Conservation (phyloP, 805 yeast species). For the Candida taoyuanica region DNA sequence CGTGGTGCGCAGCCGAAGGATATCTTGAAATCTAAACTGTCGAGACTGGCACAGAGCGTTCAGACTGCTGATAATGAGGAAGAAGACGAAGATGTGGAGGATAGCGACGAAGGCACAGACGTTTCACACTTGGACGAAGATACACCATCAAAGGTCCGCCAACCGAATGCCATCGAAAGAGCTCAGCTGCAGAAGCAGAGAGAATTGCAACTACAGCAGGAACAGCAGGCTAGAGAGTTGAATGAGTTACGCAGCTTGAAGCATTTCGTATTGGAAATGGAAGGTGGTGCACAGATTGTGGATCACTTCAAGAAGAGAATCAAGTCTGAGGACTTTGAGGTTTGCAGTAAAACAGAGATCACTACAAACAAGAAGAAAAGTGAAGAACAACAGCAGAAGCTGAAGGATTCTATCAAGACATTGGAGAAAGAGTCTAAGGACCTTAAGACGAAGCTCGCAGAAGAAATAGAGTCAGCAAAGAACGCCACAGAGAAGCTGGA, state of each 20-base stretch:
- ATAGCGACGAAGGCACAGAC: constrained; percentile 6
- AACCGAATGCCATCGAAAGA: constrained; percentile 5
- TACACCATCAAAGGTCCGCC: constrained; percentile 23
- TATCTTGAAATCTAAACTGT: constrained; percentile 23
- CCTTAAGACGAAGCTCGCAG: too few relatives aligned
- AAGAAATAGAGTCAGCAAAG: too few relatives aligned
- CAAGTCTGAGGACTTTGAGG: constrained; percentile 1
- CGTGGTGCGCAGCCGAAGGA: constrained; percentile 24
- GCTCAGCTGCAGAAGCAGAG: constrained; percentile 4
- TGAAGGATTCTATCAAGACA: background rate
- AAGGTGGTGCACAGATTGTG: constrained; percentile 11
- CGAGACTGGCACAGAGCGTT: constrained; percentile 19
- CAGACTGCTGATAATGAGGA: constrained; percentile 11
- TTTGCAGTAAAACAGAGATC: background rate
- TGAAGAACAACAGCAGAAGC: background rate
- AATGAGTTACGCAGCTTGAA: constrained; percentile 21
- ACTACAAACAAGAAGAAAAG: background rate
- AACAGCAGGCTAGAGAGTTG: constrained; percentile 9
- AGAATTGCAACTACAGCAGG: constrained; percentile 1
- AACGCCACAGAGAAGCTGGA: background rate
- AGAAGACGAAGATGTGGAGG: background rate
- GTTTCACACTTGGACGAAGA: constrained; percentile 13
- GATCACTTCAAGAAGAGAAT: background rate
- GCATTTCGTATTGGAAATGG: constrained; percentile 8
- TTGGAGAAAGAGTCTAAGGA: too few relatives aligned